phyloP scores from a whole-genome alignment of 208 protist species.

The Wallacemonas collosoma region DNA sequence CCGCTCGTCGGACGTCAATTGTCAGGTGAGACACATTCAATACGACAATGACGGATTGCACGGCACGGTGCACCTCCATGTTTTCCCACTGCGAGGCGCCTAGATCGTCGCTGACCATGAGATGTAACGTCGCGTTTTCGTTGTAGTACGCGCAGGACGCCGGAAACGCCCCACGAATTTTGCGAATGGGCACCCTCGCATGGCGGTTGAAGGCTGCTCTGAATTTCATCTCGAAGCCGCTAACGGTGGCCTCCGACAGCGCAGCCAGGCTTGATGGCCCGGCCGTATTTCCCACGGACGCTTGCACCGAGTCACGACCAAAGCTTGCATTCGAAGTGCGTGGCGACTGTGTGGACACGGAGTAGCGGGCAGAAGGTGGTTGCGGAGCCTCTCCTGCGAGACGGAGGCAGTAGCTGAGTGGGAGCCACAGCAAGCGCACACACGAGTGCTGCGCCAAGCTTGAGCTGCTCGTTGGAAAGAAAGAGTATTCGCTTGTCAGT shows the following conservation, averaged over 20 bases:
- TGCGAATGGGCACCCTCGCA: constrained; percentile 25
- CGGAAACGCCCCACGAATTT: constrained; percentile 41
- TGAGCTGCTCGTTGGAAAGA: constrained; percentile 49
- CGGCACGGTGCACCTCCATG: constrained; percentile 63
- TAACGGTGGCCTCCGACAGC: constrained; percentile 1
- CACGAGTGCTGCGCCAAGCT: constrained; percentile 60
- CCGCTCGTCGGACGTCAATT: constrained; percentile 28
- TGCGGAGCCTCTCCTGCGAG: constrained; percentile 20
- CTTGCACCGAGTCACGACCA: constrained; percentile 13
- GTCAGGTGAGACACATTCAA: constrained; percentile 43
- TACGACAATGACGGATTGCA: constrained; percentile 66
- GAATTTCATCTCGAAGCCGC: constrained; percentile 43
- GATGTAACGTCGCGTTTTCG: constrained; percentile 29
- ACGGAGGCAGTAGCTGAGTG: constrained; percentile 56
- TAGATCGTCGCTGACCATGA: constrained; percentile 47
- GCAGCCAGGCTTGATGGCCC: constrained; percentile 1
- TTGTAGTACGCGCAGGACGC: constrained; percentile 39
- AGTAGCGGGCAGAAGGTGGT: neutral
- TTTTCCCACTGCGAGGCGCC: constrained; percentile 76
- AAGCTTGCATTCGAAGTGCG: constrained; percentile 17
- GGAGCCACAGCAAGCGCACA: constrained; percentile 75
- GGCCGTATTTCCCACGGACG: neutral
- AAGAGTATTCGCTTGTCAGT: constrained; percentile 17
- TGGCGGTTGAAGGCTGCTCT: constrained; percentile 21
- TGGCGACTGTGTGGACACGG: constrained; percentile 3